Percentiles rank a stretch among this genome's conserved stretches.
These are phyloP conservation scores for Colletotrichum sublineola DNA, from an alignment of 2,329 filamentous ascomycete genomes.

Conservation along the genomic window DNA sequence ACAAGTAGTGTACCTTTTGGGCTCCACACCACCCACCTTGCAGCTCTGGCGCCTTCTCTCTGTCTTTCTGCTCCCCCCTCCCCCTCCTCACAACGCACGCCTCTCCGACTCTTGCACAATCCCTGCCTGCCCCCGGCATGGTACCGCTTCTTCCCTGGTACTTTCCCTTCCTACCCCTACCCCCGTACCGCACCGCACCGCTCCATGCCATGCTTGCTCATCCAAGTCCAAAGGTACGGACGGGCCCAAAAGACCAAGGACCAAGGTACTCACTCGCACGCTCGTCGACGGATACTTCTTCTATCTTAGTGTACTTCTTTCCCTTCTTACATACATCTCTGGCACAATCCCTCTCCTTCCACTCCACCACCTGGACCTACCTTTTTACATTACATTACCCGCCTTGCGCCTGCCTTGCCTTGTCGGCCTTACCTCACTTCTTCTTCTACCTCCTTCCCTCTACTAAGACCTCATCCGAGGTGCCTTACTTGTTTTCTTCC, in stretches of 20 bases:
- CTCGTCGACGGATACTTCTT: slow-evolving; percentile 27
- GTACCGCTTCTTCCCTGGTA: slow-evolving; percentile 21
- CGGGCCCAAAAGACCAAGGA: slow-evolving; percentile 9
- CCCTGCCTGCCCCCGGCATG: slow-evolving; percentile 8
- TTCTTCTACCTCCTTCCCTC: slow-evolving; percentile 20
- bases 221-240: slow-evolving; percentile 26
- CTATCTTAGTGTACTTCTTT: slow-evolving; percentile 30
- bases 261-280: slow-evolving; percentile 4
- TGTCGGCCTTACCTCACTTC: slow-evolving; percentile 16
- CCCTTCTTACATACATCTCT: slow-evolving; percentile 39
- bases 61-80: too few relatives aligned
- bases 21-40: slow-evolving; percentile 5
- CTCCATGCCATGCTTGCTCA: slow-evolving; percentile 28
- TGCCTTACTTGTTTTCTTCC: background rate
- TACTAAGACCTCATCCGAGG: slow-evolving; percentile 5
- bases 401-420: slow-evolving; percentile 31
- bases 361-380: slow-evolving; percentile 30
- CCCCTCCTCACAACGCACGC: slow-evolving; percentile 1
- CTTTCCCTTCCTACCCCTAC: slow-evolving; percentile 23
- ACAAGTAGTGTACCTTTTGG: background rate
- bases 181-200: slow-evolving; percentile 38
- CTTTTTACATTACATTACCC: slow-evolving; percentile 41
- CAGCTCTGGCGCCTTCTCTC: background rate
- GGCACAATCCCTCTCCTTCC: slow-evolving; percentile 35
- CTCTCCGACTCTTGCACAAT: slow-evolving; percentile 5